A percentile compares a stretch with the other conserved stretches of the same genome.
These are phyloP conservation scores for Mrakia blollopis DNA, from an alignment of 768 basidiomycete genomes.

Conservation along the genomic window DNA sequence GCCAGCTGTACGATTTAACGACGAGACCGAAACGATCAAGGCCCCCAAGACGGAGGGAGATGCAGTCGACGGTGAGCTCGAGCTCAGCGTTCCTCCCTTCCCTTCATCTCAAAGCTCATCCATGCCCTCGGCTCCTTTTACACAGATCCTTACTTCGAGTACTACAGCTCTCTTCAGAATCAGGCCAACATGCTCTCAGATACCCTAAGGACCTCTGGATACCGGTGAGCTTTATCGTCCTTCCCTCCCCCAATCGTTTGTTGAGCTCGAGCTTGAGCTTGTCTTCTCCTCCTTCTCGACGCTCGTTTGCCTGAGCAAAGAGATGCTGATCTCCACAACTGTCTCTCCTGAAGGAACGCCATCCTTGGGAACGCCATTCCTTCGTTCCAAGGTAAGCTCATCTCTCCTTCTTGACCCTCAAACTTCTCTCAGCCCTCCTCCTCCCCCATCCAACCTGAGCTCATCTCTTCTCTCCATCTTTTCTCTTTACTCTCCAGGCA, in stretches of 20 bases:
- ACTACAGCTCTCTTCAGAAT: conserved; percentile 28
- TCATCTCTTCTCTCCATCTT: neutral
- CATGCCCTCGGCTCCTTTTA: neutral
- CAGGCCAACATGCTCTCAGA: conserved; percentile 32
- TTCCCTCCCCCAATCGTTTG: too few species aligned
- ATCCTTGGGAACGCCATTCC: conserved; percentile 29
- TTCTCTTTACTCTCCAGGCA: neutral
- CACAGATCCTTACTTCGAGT: conserved; percentile 15
- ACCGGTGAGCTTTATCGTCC: conserved; percentile 11
- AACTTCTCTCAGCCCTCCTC: neutral
- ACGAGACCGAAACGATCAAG: neutral
- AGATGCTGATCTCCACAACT: neutral
- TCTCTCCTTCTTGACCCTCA: too few species aligned
- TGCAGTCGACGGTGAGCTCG: conserved; percentile 1
- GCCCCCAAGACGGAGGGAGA: neutral
- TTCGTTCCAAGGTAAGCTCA: neutral
- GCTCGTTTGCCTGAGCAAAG: neutral
- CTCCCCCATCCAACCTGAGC: neutral
- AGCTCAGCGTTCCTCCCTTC: neutral
- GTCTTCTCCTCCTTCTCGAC: neutral
- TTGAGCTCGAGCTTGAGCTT: neutral
- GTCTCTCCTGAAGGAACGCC: conserved; percentile 6
- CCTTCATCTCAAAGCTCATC: neutral
- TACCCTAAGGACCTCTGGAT: conserved; percentile 16
- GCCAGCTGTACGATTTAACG: conserved; percentile 6